Base-by-base conservation (phyloP, 73 alveolate species). In the Effrenium voratum region DNA sequence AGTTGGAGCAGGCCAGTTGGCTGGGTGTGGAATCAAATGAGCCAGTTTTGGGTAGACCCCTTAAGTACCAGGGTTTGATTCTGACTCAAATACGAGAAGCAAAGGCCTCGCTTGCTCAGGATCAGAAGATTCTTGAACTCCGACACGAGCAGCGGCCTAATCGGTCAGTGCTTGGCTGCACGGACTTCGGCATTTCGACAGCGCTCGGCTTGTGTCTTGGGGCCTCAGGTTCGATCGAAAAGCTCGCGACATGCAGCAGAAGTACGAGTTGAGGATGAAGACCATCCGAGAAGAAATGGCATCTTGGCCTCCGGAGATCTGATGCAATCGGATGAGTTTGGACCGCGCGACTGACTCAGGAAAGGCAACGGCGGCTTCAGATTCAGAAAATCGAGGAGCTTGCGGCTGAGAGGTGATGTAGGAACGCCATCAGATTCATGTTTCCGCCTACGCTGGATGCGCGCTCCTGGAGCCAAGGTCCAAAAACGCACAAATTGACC, bases 201-300 rank as follows among this genome's bases (percentile, higher is more conserved):
- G 41, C 22, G 16, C 45, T 28, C 24, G 30, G 32, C 36, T 45
- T 49, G 76, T 59, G 36, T 36, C 40, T n/a, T 34, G 38, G 6
- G 16, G 59, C 36, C 19, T 43, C 28, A 90, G 97, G 99, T 99
- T 99, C 90, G 99, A 99, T 99, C 93, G 99, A 70, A 99, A 99
- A 81, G 99, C 99, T 86, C 99, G 99, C 80, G 99, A 99, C 97
- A 99, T 99, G 77, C 99, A 99, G 97, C 99, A 99, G 99, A 99
- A 99, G 98, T 99, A 99, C 93, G 99, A 99, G 95, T 99, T 99
- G 98, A 99, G 99, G 86, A 99, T 99, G 99, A 99, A 99, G 80
- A 99, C 99, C 70, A 97, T 99, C 98, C 99, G 99, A 93, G 99
- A 99, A 68, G 99, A 99, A 81, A 99, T 99, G 99, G 99, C 99